phyloP scores from a whole-genome alignment of 768 basidiomycete genomes.

The Harrya chromipes region DNA sequence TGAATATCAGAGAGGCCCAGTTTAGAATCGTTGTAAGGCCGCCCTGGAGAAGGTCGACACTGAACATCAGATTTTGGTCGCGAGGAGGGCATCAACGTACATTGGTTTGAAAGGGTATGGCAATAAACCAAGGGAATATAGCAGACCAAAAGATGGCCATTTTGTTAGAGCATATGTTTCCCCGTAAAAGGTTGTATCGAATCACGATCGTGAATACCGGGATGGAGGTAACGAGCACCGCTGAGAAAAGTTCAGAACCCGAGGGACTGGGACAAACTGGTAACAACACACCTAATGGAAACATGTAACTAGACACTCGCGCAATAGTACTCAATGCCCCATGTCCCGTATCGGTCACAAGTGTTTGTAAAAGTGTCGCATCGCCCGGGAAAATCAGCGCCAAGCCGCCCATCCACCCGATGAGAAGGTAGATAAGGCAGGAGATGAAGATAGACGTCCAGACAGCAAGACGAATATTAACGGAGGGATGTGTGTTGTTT shows the following conservation, averaged over 20 bases:
- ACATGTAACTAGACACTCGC: conserved; percentile 17
- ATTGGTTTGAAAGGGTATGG: conserved; percentile 26
- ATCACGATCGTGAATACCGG: conserved; percentile 24
- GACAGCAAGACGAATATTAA: conserved; percentile 21
- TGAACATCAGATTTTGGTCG: neutral
- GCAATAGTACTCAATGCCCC: conserved; percentile 6
- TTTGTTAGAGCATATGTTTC: conserved; percentile 23
- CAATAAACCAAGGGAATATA: conserved; percentile 21
- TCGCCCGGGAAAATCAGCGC: conserved; percentile 7
- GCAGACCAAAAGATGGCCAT: conserved; percentile 24
- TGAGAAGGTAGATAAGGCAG: conserved; percentile 22
- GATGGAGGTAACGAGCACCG: conserved; percentile 25
- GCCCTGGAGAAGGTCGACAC: neutral
- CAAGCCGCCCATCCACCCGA: conserved; percentile 22
- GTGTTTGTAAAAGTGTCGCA: conserved; percentile 17
- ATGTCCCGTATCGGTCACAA: conserved; percentile 5
- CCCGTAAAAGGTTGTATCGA: conserved; percentile 24
- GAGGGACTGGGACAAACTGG: neutral
- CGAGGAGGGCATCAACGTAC: conserved; percentile 3
- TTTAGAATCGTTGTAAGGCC: conserved; percentile 18
- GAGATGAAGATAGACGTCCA: conserved; percentile 24
- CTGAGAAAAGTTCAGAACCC: neutral
- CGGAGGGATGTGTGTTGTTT: conserved; percentile 21
- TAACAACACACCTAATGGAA: conserved; percentile 16
- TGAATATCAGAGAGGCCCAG: conserved; percentile 26